Percentiles rank a stretch among this genome's conserved stretches.
These are phyloP conservation scores for Mrakia blollopis DNA, from an alignment of 768 basidiomycete species.

Conservation along the genomic window DNA sequence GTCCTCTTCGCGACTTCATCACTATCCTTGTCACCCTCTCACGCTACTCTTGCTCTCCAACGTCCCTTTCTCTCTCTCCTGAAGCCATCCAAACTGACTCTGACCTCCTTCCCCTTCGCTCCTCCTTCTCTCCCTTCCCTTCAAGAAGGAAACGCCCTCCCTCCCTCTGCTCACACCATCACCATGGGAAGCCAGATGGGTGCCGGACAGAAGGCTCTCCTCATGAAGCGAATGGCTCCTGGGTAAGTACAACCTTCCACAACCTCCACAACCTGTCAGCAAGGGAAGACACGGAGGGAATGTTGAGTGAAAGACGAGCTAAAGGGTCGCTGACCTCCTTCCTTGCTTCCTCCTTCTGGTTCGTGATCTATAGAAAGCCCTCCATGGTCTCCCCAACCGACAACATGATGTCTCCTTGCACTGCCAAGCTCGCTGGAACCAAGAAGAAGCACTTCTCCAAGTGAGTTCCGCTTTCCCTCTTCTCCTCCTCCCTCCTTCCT, in stretches of 20 bases:
- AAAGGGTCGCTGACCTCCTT: not conserved
- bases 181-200: constrained; percentile 33
- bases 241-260: constrained; percentile 54
- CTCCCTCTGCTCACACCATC: constrained; percentile 24
- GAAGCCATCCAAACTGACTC: not conserved
- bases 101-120: not conserved
- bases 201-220: constrained; percentile 80
- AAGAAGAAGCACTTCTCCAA: constrained; percentile 91
- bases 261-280: not conserved
- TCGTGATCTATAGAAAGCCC: constrained; percentile 61
- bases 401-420: constrained; percentile 86
- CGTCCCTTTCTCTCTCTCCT: not conserved
- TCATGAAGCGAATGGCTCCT: constrained; percentile 86
- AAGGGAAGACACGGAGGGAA: not conserved
- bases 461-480: constrained; percentile 53
- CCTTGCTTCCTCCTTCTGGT: not conserved
- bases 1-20: not conserved
- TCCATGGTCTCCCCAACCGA: constrained; percentile 90
- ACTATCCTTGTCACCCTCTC: not conserved
- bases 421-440: constrained; percentile 82
- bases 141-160: constrained; percentile 32
- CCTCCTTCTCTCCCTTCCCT: not conserved
- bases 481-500: not conserved
- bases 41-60: not conserved
- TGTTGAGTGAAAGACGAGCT: not conserved